A percentile compares a stretch with the other conserved stretches of the same genome.
Evolutionary conservation across 768 basidiomycete species (phyloP).

Genomic region (Collybia sp.): DNA sequence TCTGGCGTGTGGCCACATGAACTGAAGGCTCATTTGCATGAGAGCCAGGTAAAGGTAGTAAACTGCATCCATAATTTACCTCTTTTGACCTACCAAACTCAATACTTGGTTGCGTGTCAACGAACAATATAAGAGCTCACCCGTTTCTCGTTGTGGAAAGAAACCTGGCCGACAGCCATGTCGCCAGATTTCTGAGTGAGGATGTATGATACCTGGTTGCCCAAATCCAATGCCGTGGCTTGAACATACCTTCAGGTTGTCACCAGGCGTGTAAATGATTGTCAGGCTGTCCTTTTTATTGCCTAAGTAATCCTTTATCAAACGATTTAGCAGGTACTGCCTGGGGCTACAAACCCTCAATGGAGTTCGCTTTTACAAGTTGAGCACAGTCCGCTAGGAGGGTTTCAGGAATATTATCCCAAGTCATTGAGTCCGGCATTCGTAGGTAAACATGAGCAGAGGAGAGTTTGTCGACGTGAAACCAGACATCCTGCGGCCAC

Average conservation of each 20-base stretch:
- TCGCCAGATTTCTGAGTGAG: slow-evolving; percentile 87
- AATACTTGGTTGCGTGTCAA: neutral
- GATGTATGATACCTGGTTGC: neutral
- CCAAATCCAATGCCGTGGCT: neutral
- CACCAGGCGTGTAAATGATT: slow-evolving; percentile 90
- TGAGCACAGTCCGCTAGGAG: slow-evolving; percentile 87
- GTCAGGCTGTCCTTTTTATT: slow-evolving; percentile 95
- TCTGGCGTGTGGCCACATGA: slow-evolving; percentile 77
- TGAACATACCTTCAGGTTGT: slow-evolving; percentile 78
- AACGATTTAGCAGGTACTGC: neutral
- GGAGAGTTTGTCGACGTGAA: slow-evolving; percentile 97
- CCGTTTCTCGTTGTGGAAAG: slow-evolving; percentile 88
- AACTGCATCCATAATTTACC: slow-evolving; percentile 31
- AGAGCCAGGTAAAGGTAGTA: neutral
- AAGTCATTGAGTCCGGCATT: slow-evolving; percentile 73
- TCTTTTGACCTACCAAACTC: slow-evolving; percentile 63
- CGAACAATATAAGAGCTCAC: slow-evolving; percentile 38
- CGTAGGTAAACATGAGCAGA: slow-evolving; percentile 98
- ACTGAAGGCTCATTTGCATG: slow-evolving; percentile 36
- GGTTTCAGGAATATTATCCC: slow-evolving; percentile 83
- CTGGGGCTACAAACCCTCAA: slow-evolving; percentile 60
- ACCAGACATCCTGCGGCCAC: slow-evolving; percentile 87
- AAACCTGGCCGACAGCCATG: slow-evolving; percentile 96
- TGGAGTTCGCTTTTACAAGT: slow-evolving; percentile 96
- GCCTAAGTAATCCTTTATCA: slow-evolving; percentile 41